Conservation (phyloP, 768 basidiomycete species). For the Leccinum imitatum region DNA sequence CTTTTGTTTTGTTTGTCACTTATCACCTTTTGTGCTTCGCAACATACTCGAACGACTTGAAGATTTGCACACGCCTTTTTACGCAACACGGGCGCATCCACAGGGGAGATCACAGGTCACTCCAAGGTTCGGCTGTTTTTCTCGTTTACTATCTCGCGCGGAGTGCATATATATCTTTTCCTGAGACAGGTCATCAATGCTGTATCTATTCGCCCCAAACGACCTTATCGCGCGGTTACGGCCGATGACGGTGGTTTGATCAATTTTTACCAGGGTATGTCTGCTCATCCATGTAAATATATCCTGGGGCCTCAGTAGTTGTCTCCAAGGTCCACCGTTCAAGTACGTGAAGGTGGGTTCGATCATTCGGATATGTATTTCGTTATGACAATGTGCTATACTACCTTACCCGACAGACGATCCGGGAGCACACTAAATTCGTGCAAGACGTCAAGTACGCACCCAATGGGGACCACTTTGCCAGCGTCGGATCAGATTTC, state of each 20-base stretch:
- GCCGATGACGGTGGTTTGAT: conserved; percentile 82
- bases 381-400: background rate
- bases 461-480: conserved; percentile 78
- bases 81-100: conserved; percentile 79
- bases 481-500: conserved; percentile 85
- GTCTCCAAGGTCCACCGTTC: conserved; percentile 67
- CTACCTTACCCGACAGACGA: conserved; percentile 49
- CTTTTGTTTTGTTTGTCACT: background rate
- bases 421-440: conserved; percentile 88
- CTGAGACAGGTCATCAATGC: conserved; percentile 72
- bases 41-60: background rate
- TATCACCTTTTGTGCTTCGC: background rate
- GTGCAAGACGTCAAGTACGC: conserved; percentile 89
- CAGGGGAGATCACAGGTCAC: conserved; percentile 88
- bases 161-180: background rate
- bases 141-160: background rate
- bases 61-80: conserved; percentile 86
- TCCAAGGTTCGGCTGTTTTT: conserved; percentile 57
- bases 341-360: conserved; percentile 75
- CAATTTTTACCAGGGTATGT: conserved; percentile 75
- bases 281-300: background rate
- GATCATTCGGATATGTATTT: background rate
- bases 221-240: conserved; percentile 90
- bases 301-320: background rate
- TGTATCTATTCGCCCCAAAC: conserved; percentile 81